Evolutionary conservation across 257 asterid genomes (phyloP).

Genomic region (Solanum bulbocastanum): DNA sequence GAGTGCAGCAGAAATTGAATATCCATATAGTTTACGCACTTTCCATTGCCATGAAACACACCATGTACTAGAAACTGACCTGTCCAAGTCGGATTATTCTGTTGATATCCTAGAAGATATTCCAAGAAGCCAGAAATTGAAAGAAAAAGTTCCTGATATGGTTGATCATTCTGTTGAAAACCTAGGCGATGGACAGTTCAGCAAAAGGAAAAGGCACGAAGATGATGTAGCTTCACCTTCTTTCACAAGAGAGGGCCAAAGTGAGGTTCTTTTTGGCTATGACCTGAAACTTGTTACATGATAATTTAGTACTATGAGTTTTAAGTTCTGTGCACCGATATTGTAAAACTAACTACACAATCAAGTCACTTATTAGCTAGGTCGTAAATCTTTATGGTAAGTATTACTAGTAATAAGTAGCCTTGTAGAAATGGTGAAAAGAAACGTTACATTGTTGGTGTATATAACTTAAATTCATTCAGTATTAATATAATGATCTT

Average conservation of each 20-base stretch:
- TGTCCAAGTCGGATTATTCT: neutral
- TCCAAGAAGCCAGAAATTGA: neutral
- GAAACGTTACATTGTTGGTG: neutral
- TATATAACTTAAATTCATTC: neutral
- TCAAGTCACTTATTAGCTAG: neutral
- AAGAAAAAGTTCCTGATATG: neutral
- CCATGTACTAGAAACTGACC: neutral
- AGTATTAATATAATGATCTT: neutral
- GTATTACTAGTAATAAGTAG: neutral
- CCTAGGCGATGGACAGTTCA: neutral
- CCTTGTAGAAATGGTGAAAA: neutral
- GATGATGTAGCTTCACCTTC: neutral
- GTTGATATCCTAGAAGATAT: neutral
- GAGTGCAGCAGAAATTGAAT: conserved; percentile 22
- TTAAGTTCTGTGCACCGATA: neutral
- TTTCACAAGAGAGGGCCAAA: neutral
- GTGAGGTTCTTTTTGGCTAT: neutral
- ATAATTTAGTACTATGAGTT: neutral
- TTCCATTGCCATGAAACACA: neutral
- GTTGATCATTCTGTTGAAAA: neutral
- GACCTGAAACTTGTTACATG: neutral
- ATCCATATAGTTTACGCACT: neutral
- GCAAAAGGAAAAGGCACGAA: neutral
- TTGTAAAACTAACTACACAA: neutral
- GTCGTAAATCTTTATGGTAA: neutral